Percentiles rank a stretch among this genome's conserved stretches.
Conservation (phyloP, 768 basidiomycete genomes). For the Amanita inopinata region DNA sequence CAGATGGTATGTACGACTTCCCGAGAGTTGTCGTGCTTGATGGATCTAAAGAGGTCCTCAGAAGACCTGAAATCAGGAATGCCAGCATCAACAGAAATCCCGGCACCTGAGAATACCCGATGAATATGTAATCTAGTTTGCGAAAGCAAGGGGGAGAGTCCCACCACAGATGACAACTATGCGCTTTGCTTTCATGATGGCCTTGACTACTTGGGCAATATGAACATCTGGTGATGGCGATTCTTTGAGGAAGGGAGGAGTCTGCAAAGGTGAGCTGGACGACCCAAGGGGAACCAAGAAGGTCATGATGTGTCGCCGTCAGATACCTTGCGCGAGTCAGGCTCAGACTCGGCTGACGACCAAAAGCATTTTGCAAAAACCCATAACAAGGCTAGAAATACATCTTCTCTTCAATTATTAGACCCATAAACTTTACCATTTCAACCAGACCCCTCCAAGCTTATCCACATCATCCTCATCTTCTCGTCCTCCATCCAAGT, state of each 20-base stretch:
- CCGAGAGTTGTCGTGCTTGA: constrained; percentile 72
- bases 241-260: constrained; percentile 45
- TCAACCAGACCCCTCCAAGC: too few relatives aligned
- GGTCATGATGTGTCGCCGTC: constrained; percentile 37
- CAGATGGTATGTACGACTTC: constrained; percentile 60
- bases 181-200: constrained; percentile 70
- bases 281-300: constrained; percentile 52
- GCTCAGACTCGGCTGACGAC: too few relatives aligned
- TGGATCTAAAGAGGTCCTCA: constrained; percentile 67
- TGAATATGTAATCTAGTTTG: constrained; percentile 6
- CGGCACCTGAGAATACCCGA: constrained; percentile 49
- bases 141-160: constrained; percentile 20
- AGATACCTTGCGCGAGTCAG: not conserved
- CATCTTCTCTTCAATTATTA: too few relatives aligned
- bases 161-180: constrained; percentile 82
- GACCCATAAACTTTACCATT: too few relatives aligned
- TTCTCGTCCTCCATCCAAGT: constrained; percentile 40
- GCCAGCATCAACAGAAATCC: constrained; percentile 79
- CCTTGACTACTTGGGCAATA: constrained; percentile 44
- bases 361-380: too few relatives aligned
- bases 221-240: constrained; percentile 37
- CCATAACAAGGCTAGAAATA: too few relatives aligned
- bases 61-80: constrained; percentile 87
- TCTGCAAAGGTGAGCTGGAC: constrained; percentile 33
- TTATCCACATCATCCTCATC: constrained; percentile 20